Conservation (phyloP, 139 green algal species). For the Astrephomene gubernaculifera region DNA sequence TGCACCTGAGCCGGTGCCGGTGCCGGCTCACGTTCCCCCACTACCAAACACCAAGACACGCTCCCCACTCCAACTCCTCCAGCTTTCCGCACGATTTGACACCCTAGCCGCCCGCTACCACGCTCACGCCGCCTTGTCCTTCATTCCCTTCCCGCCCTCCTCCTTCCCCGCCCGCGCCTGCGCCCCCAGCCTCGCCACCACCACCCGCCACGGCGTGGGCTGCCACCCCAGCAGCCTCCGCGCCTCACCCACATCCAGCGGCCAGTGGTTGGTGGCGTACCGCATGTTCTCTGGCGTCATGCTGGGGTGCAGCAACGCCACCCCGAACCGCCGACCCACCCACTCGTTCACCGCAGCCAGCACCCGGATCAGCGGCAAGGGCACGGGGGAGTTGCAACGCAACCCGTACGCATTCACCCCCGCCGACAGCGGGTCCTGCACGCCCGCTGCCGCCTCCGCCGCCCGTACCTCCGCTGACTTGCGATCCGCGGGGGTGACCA, state of each 20-base stretch:
- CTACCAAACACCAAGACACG: no score
- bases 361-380: background rate
- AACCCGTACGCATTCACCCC: constrained; percentile 12
- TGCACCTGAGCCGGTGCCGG: background rate
- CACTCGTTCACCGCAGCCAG: constrained; percentile 21
- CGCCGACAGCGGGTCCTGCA: background rate
- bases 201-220: constrained; percentile 37
- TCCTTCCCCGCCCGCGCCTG: background rate
- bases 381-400: background rate
- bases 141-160: no score
- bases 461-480: background rate
- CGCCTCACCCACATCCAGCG: constrained; percentile 23
- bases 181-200: constrained; percentile 11
- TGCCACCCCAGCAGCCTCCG: constrained; percentile 34
- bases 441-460: constrained; percentile 1
- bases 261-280: constrained; percentile 1
- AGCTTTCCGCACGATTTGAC: no score
- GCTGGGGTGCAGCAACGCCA: background rate
- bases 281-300: constrained; percentile 1
- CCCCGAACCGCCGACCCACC: background rate
- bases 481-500: background rate
- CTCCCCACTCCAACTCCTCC: no score
- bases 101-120: no score
- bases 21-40: no score
- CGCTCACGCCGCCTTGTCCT: constrained; percentile 14